Evolutionary conservation across 306 rosid genomes (phyloP).

Genomic region (Castanospermum australe): DNA sequence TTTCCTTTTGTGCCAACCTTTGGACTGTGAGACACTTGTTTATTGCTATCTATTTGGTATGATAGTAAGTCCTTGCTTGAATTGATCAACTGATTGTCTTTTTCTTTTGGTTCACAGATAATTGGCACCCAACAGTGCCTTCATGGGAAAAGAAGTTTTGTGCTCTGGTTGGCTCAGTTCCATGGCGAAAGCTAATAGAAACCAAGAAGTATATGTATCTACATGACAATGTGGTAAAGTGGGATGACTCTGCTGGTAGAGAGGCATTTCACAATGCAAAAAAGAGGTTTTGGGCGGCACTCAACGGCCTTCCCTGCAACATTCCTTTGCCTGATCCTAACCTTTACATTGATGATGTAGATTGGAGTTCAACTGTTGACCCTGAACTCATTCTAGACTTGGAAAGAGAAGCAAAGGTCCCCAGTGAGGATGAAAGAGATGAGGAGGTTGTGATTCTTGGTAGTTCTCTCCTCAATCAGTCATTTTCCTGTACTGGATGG

Average conservation of each 20-base stretch:
- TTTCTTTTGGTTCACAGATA: conserved; percentile 37
- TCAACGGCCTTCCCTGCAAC: conserved; percentile 47
- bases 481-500: conserved; percentile 44
- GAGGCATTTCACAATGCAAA: conserved; percentile 86
- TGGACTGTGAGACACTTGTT: background rate
- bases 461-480: conserved; percentile 38
- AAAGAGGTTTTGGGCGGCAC: conserved; percentile 61
- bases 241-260: conserved; percentile 82
- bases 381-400: conserved; percentile 61
- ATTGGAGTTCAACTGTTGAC: conserved; percentile 63
- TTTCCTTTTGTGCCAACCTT: conserved; percentile 18
- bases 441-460: conserved; percentile 39
- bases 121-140: conserved; percentile 51
- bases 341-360: conserved; percentile 54
- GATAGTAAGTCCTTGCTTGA: conserved; percentile 10
- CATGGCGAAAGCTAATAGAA: conserved; percentile 71
- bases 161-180: conserved; percentile 50
- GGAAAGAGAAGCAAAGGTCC: conserved; percentile 46
- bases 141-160: conserved; percentile 82
- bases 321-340: conserved; percentile 70
- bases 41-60: conserved; percentile 7
- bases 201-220: conserved; percentile 53
- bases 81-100: conserved; percentile 7
- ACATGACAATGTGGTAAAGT: conserved; percentile 46
- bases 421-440: background rate